Conservation (phyloP, 345 rosid genomes). For the Psidium friedrichsthalianum region DNA sequence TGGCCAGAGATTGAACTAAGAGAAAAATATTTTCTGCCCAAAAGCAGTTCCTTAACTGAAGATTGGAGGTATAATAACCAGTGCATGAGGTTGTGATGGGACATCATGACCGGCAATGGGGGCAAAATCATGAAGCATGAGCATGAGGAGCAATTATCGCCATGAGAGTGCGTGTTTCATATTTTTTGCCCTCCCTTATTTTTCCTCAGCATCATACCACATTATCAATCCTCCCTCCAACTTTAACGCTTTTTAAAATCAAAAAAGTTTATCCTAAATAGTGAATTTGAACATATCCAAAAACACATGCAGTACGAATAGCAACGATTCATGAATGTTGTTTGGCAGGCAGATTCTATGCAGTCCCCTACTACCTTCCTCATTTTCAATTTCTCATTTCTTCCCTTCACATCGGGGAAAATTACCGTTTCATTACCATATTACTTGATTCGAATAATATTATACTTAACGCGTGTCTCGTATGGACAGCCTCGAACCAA, state of each 20-base stretch:
- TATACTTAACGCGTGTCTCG: accelerated
- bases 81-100: not conserved
- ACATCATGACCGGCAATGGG: not conserved
- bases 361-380: not conserved
- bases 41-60: not conserved
- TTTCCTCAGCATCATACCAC: not conserved
- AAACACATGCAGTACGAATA: not conserved
- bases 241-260: not conserved
- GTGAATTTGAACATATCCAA: not conserved
- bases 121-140: not conserved
- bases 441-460: not conserved
- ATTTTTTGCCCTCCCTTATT: not conserved
- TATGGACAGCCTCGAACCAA: accelerated
- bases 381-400: not conserved
- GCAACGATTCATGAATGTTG: not conserved
- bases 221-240: not conserved
- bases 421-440: too few species aligned
- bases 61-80: not conserved
- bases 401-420: accelerated
- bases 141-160: not conserved
- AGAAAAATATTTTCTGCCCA: not conserved
- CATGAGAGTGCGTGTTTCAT: constrained; percentile 3
- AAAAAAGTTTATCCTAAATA: not conserved
- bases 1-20: not conserved
- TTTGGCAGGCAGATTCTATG: not conserved